Conservation (phyloP, 192 early-diverging fungal species). For the Coemansia sp. region DNA sequence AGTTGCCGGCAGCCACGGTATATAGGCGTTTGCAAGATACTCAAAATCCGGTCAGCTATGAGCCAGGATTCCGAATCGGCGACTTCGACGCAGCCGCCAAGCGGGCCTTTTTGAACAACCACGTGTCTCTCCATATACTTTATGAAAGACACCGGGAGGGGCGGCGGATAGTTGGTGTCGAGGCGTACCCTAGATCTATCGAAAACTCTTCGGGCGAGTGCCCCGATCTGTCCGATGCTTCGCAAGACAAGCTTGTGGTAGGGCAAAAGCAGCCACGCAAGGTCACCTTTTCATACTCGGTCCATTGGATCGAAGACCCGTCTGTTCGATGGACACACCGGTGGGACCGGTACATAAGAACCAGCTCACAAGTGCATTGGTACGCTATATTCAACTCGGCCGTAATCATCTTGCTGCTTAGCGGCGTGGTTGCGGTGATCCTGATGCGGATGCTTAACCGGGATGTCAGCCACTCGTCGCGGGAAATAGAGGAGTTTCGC, state of each 20-base stretch:
- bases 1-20: conserved; percentile 63
- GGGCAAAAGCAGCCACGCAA: conserved; percentile 23
- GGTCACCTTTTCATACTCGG: conserved; percentile 69
- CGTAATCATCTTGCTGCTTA: conserved; percentile 63
- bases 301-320: conserved; percentile 63
- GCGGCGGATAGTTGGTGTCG: conserved; percentile 65
- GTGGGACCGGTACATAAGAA: conserved; percentile 66
- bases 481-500: conserved; percentile 31
- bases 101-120: conserved; percentile 64
- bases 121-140: conserved; percentile 60
- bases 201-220: conserved; percentile 26
- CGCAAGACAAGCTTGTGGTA: conserved; percentile 15
- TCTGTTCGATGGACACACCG: conserved; percentile 55
- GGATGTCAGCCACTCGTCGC: conserved; percentile 53
- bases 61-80: conserved; percentile 62
- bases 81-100: conserved; percentile 38
- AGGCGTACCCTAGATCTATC: conserved; percentile 65
- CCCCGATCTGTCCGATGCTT: conserved; percentile 17
- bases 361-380: conserved; percentile 60
- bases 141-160: conserved; percentile 53
- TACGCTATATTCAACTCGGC: conserved; percentile 70
- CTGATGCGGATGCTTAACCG: conserved; percentile 64
- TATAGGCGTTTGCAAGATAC: conserved; percentile 10
- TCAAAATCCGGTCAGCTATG: conserved; percentile 37
- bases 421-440: conserved; percentile 66